These are phyloP conservation scores for Erigeron canadensis DNA, from an alignment of 129 eudicot genomes.

Conservation along the genomic window DNA sequence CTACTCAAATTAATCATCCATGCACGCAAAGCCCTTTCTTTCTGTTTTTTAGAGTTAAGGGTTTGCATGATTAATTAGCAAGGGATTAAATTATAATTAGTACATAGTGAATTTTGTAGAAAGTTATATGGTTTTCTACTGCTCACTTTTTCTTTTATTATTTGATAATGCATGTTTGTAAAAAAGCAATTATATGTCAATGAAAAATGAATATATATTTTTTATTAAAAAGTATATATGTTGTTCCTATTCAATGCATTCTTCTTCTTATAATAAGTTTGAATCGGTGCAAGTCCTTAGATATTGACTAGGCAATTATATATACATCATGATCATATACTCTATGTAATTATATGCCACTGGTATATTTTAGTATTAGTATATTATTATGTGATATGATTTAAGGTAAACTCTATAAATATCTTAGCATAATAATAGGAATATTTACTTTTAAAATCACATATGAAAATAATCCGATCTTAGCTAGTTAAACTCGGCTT, in stretches of 20 bases:
- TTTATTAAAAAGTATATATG: not conserved
- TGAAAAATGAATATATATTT: slow-evolving; percentile 26
- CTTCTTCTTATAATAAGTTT: not conserved
- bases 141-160: slow-evolving; percentile 10
- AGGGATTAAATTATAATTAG: slow-evolving; percentile 20
- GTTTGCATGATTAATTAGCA: slow-evolving; percentile 41
- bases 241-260: not conserved
- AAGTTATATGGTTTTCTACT: slow-evolving; percentile 15
- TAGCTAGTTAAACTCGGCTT: no score
- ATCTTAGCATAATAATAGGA: no score
- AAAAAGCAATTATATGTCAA: slow-evolving; percentile 18
- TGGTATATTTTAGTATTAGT: no score
- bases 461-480: no score
- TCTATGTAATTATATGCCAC: no score
- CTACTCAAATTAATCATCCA: slow-evolving; percentile 10
- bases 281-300: not conserved
- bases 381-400: no score
- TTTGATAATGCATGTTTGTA: not conserved
- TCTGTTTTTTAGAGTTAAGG: slow-evolving; percentile 50
- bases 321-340: no score
- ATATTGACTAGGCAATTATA: not conserved
- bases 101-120: slow-evolving; percentile 38
- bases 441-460: no score
- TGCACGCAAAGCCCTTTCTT: slow-evolving; percentile 37
- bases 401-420: no score